A percentile compares a stretch with the other conserved stretches of the same genome.
phyloP scores from a whole-genome alignment of 2,329 filamentous ascomycete species.

The Aspergillus chevalieri region DNA sequence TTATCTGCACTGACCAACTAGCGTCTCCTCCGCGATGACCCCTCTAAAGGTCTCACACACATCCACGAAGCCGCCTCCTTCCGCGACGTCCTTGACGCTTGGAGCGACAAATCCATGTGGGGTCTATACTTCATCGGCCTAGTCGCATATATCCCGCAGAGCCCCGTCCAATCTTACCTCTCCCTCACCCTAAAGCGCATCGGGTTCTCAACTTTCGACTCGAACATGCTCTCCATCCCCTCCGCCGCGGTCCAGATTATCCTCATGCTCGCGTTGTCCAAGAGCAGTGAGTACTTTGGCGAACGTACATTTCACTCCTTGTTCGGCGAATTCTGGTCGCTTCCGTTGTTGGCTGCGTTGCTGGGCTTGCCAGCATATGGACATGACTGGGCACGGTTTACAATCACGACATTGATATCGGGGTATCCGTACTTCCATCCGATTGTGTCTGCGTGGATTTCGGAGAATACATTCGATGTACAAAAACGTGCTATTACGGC shows the following conservation, averaged over 20 bases:
- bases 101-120: slow-evolving; percentile 46
- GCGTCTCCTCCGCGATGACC: slow-evolving; percentile 49
- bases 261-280: slow-evolving; percentile 43
- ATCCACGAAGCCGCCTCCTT: slow-evolving; percentile 41
- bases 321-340: slow-evolving; percentile 47
- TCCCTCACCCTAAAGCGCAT: slow-evolving; percentile 46
- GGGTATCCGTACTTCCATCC: slow-evolving; percentile 53
- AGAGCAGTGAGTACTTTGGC: slow-evolving; percentile 48
- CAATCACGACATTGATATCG: slow-evolving; percentile 45
- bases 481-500: slow-evolving; percentile 24
- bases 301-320: slow-evolving; percentile 49
- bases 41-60: slow-evolving; percentile 47
- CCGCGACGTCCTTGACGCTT: slow-evolving; percentile 41
- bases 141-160: slow-evolving; percentile 40
- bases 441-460: slow-evolving; percentile 30
- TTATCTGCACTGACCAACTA: slow-evolving; percentile 8
- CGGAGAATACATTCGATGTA: slow-evolving; percentile 24
- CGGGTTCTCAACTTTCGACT: slow-evolving; percentile 25
- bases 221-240: slow-evolving; percentile 27
- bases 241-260: slow-evolving; percentile 42
- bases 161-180: slow-evolving; percentile 46
- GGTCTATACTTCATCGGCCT: slow-evolving; percentile 48
- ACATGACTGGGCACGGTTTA: slow-evolving; percentile 46
- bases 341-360: slow-evolving; percentile 47
- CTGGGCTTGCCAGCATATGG: slow-evolving; percentile 39